These are phyloP conservation scores for Ensete ventricosum DNA, from an alignment of 176 grass and related monocot species.

Conservation along the genomic window DNA sequence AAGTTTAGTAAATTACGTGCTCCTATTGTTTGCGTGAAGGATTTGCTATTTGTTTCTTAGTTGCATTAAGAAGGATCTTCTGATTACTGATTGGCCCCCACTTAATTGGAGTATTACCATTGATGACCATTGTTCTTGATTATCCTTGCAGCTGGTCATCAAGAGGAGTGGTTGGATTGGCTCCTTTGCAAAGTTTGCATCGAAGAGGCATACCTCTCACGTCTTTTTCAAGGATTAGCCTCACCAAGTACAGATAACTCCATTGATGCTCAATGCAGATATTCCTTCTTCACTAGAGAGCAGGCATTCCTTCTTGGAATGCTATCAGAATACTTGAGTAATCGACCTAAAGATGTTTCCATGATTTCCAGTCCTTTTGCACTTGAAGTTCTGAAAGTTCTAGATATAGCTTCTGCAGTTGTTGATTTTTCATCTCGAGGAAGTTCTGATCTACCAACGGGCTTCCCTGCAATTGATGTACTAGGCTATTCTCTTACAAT, in stretches of 20 bases:
- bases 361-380: conserved; percentile 37
- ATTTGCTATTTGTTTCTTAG: background rate
- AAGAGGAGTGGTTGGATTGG: conserved; percentile 91
- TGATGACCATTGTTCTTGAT: background rate
- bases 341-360: conserved; percentile 53
- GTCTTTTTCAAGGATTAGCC: conserved; percentile 43
- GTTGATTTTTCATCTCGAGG: conserved; percentile 50
- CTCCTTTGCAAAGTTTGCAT: conserved; percentile 79
- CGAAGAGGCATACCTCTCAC: conserved; percentile 50
- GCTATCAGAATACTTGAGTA: conserved; percentile 62
- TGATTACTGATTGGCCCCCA: background rate
- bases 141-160: conserved; percentile 43
- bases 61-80: background rate
- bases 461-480: conserved; percentile 42
- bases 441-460: conserved; percentile 48
- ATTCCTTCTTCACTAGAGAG: conserved; percentile 23
- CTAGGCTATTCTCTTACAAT: conserved; percentile 71
- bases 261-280: conserved; percentile 10
- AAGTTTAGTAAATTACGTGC: too few relatives aligned
- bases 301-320: conserved; percentile 63
- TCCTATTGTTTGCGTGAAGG: too few relatives aligned
- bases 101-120: background rate
- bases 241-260: conserved; percentile 24
- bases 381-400: conserved; percentile 45
- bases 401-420: conserved; percentile 38